These are phyloP conservation scores for Cladosporium sphaerospermum DNA, from an alignment of 2,329 filamentous ascomycete genomes.

Conservation along the genomic window DNA sequence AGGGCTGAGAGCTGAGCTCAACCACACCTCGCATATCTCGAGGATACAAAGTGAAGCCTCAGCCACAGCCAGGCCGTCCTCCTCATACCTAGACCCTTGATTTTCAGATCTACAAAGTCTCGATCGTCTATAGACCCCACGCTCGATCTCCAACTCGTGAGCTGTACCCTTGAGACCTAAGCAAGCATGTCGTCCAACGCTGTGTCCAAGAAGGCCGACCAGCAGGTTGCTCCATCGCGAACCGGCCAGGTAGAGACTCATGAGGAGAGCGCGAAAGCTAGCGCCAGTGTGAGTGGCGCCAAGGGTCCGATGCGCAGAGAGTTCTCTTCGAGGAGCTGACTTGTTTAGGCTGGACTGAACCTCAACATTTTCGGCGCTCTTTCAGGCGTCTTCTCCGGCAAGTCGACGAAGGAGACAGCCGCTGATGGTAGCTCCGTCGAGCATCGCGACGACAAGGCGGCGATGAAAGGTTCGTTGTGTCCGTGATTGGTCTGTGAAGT, in stretches of 20 bases:
- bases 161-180: too few relatives aligned
- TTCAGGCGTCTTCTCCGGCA: slow-evolving; percentile 29
- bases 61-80: too few relatives aligned
- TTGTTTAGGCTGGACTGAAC: slow-evolving; percentile 31
- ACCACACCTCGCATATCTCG: too few relatives aligned
- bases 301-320: neutral
- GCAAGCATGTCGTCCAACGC: slow-evolving; percentile 4
- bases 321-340: neutral
- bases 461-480: slow-evolving; percentile 23
- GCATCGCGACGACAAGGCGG: slow-evolving; percentile 23
- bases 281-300: slow-evolving; percentile 25
- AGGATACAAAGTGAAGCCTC: too few relatives aligned
- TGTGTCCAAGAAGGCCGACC: slow-evolving; percentile 7
- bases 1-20: too few relatives aligned
- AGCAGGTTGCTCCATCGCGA: slow-evolving; percentile 4
- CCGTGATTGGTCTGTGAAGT: neutral
- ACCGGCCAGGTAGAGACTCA: slow-evolving; percentile 21
- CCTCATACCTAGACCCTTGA: too few relatives aligned
- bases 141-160: too few relatives aligned
- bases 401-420: slow-evolving; percentile 26
- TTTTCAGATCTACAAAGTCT: too few relatives aligned
- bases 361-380: slow-evolving; percentile 33
- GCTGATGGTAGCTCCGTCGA: slow-evolving; percentile 28
- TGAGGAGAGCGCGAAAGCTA: slow-evolving; percentile 29
- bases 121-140: too few relatives aligned